Base-by-base conservation (phyloP, 2,329 filamentous ascomycete genomes). In the Anthostomella pinea region DNA sequence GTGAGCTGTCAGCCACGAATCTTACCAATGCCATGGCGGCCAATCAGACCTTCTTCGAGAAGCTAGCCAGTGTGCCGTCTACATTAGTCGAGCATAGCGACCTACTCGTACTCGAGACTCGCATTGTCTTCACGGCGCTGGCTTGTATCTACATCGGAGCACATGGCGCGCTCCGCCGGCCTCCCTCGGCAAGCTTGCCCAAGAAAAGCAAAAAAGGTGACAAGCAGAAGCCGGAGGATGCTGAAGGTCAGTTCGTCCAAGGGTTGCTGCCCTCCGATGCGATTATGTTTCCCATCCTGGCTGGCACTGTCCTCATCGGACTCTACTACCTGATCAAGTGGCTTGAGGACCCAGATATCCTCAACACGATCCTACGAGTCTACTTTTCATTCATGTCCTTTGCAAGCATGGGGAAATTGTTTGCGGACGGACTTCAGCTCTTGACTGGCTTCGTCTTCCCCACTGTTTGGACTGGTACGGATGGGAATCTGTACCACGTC, bases 281-380 rank as follows among this genome's bases (percentile, higher is more conserved):
- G 30, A 77, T 97, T 49, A 62, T 94, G 52, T 86, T 96, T 46
- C 93, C 91, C 2, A 51, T 96, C 20, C 69, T 89, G 36, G 90
- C 89, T 5, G 87, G 81, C 2, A 55, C 70, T 8, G 79, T 83
- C 1, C 76, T 97, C 7, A 73, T 81, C 26, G 80, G 80, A 5
- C 71, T 97, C 9, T 97, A 97, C 67, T 83, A 90, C 52, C 70
- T 95, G 41, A 88, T 97, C 57, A 88, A 94, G 60, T 93, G 84
- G 76, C 77, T 96, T 37, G 73, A 91, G 48, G 87, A 95, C 54
- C 83, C 89, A 1, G 72, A 81, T 8, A 68, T 94, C 15, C 66
- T 97, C 53, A 96, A 91, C 67, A 86, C 83, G 62, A 76, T 94
- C 24, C 68, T 97, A 15, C 83, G 86, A 24, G 80, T 76, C 55